Percentiles rank a stretch among this genome's conserved stretches.
Conservation (phyloP, 805 yeast species). For the Zygoascus biomembranicola region DNA sequence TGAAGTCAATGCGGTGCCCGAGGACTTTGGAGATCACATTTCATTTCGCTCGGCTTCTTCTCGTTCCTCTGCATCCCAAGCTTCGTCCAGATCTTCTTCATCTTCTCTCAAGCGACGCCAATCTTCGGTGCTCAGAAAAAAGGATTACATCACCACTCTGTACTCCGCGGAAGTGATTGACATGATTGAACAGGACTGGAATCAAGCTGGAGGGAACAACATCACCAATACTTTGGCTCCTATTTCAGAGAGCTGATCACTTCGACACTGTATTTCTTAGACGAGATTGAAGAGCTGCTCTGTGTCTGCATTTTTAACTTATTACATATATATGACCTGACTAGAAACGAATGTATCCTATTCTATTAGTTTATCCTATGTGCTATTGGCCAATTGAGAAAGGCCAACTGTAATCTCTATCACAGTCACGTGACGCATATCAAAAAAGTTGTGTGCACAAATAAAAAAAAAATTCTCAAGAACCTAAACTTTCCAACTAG, state of each 20-base stretch:
- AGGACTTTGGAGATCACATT: slow-evolving; percentile 12
- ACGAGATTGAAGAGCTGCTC: too few relatives aligned
- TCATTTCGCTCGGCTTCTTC: not conserved
- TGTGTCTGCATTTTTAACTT: not conserved
- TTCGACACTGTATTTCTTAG: not conserved
- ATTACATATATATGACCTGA: not conserved
- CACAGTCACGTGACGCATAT: not conserved
- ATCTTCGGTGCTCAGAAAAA: slow-evolving; percentile 7
- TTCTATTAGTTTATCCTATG: not conserved
- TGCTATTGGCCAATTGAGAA: not conserved
- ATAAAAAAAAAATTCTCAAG: not conserved
- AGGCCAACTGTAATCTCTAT: not conserved
- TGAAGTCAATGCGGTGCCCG: slow-evolving; percentile 44
- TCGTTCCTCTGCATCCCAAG: slow-evolving; percentile 2
- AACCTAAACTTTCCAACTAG: not conserved
- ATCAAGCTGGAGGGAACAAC: slow-evolving; percentile 4
- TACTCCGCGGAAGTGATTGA: slow-evolving; percentile 2
- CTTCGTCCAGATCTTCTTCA: not conserved
- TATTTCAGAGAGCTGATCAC: not conserved
- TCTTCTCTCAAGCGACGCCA: slow-evolving; percentile 6
- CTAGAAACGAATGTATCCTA: not conserved
- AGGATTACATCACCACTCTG: slow-evolving; percentile 13
- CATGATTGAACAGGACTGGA: not conserved
- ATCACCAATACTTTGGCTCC: slow-evolving; percentile 3
- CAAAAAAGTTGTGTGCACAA: not conserved